Conservation (phyloP, 768 basidiomycete species). For the Naganishia antarctica region DNA sequence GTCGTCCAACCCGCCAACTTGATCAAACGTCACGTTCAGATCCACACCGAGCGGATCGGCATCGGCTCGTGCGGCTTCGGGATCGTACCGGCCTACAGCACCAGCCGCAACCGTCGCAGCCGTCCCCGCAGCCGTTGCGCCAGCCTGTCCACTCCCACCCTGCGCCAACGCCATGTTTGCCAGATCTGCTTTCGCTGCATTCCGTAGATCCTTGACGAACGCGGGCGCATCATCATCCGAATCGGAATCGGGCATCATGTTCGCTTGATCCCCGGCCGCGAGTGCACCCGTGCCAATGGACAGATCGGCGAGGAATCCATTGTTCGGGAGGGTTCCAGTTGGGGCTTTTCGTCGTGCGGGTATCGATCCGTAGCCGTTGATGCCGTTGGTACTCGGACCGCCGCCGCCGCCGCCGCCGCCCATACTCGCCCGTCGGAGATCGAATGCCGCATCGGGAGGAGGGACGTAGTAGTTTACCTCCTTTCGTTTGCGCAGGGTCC, state of each 20-base stretch:
- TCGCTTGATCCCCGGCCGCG: neutral
- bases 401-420: no score
- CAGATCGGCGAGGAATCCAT: slow-evolving; percentile 20
- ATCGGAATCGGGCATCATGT: slow-evolving; percentile 26
- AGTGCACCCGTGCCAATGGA: slow-evolving; percentile 20
- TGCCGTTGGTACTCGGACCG: neutral
- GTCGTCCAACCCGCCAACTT: slow-evolving; percentile 91
- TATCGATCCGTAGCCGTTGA: neutral
- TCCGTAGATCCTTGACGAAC: slow-evolving; percentile 23
- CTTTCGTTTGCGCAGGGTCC: slow-evolving; percentile 20
- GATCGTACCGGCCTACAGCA: slow-evolving; percentile 27
- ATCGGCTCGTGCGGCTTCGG: slow-evolving; percentile 67
- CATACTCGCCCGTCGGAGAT: slow-evolving; percentile 9
- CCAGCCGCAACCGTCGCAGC: slow-evolving; percentile 26
- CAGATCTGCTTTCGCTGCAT: slow-evolving; percentile 24
- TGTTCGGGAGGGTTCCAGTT: slow-evolving; percentile 4
- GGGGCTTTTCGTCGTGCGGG: neutral
- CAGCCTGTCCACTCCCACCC: slow-evolving; percentile 17
- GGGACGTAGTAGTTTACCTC: slow-evolving; percentile 18
- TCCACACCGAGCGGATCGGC: slow-evolving; percentile 93
- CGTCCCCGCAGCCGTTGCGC: neutral
- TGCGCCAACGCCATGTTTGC: slow-evolving; percentile 20
- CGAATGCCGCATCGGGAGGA: slow-evolving; percentile 5
- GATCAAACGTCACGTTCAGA: slow-evolving; percentile 87
- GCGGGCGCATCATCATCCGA: slow-evolving; percentile 29